Percentiles rank a stretch among this genome's conserved stretches.
phyloP scores from a whole-genome alignment of 257 asterid genomes.

The Striga asiatica region DNA sequence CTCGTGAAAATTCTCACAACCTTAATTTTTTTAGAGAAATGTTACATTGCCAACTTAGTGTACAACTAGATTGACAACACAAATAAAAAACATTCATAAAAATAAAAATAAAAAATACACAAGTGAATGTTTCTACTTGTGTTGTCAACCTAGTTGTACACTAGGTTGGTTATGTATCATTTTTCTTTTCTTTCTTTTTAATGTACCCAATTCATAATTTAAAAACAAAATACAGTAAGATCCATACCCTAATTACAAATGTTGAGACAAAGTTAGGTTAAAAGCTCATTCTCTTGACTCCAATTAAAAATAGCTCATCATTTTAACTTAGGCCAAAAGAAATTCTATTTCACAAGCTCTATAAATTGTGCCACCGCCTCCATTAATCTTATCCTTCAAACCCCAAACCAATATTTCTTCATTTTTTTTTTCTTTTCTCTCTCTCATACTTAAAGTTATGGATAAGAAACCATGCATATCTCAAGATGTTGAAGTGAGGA shows the following conservation, averaged over 20 bases:
- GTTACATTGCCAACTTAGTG: too few species aligned
- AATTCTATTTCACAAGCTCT: conserved; percentile 26
- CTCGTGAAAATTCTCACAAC: too few species aligned
- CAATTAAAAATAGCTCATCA: conserved; percentile 25
- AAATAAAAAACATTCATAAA: too few species aligned
- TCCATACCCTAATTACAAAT: conserved; percentile 14
- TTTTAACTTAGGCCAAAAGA: conserved; percentile 17
- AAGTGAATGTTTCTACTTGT: too few species aligned
- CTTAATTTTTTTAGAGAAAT: too few species aligned
- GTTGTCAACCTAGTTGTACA: too few species aligned
- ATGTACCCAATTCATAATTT: too few species aligned
- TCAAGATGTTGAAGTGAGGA: conserved; percentile 82
- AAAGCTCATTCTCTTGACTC: conserved; percentile 25
- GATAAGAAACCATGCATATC: conserved; percentile 66
- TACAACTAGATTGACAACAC: too few species aligned
- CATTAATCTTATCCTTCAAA: conserved; percentile 35
- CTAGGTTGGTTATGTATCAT: too few species aligned
- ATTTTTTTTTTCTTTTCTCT: neutral
- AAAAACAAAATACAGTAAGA: neutral
- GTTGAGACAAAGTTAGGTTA: conserved; percentile 46
- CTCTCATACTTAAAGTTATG: conserved; percentile 24
- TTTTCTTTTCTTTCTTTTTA: too few species aligned
- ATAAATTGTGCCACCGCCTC: conserved; percentile 54
- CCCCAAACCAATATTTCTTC: conserved; percentile 8
- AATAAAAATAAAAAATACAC: too few species aligned